Evolutionary conservation across 177 flowering plant species (phyloP).

Genomic region (Vitis hybrid): DNA sequence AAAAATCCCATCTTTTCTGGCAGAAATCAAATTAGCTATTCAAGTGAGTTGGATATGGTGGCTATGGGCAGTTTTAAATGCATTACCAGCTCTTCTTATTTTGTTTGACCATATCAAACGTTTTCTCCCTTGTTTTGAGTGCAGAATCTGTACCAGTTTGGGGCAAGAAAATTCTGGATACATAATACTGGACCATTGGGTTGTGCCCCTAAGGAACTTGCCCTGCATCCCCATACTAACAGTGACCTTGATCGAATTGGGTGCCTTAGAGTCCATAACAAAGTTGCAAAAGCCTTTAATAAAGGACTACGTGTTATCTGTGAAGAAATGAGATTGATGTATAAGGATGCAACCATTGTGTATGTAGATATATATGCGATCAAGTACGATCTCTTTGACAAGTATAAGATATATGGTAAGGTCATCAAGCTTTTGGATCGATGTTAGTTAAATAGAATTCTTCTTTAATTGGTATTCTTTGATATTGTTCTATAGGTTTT

Average conservation of each 20-base stretch:
- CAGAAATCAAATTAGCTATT: slow-evolving; percentile 45
- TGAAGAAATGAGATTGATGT: slow-evolving; percentile 27
- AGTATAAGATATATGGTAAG: slow-evolving; percentile 9
- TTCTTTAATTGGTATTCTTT: not conserved
- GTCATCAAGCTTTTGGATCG: too few species aligned
- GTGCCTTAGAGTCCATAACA: slow-evolving; percentile 40
- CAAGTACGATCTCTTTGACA: slow-evolving; percentile 20
- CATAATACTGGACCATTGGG: slow-evolving; percentile 60
- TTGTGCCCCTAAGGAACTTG: slow-evolving; percentile 50
- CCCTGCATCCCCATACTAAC: slow-evolving; percentile 17
- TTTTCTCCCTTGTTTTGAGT: not conserved
- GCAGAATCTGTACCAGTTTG: slow-evolving; percentile 41
- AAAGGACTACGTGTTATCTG: slow-evolving; percentile 22
- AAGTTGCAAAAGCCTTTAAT: slow-evolving; percentile 45
- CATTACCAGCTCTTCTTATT: too few species aligned
- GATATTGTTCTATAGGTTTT: slow-evolving; percentile 14
- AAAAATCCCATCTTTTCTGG: slow-evolving; percentile 46
- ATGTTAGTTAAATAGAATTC: too few species aligned
- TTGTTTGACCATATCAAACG: too few species aligned
- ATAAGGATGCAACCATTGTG: slow-evolving; percentile 42
- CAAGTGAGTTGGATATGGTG: slow-evolving; percentile 26
- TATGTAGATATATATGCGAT: slow-evolving; percentile 21
- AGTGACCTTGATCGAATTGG: slow-evolving; percentile 40
- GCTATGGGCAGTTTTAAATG: not conserved
- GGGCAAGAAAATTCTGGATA: slow-evolving; percentile 49